These are phyloP conservation scores for Barnettozyma sp. DNA, from an alignment of 805 yeast species.

Conservation along the genomic window DNA sequence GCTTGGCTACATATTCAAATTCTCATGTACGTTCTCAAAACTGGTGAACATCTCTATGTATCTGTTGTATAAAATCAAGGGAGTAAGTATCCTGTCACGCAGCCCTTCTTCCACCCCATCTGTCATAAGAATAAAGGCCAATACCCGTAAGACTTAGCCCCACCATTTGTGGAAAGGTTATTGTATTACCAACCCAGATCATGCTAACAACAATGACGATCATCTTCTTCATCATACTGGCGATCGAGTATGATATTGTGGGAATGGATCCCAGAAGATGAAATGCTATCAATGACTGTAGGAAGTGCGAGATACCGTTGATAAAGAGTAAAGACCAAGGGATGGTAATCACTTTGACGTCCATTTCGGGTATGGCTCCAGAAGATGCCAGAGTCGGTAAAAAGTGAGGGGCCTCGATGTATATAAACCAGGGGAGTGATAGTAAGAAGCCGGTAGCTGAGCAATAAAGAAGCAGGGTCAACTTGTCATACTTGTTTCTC, in stretches of 20 bases:
- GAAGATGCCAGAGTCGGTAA: constrained; percentile 4
- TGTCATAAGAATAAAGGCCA: constrained; percentile 59
- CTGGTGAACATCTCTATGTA: too few relatives aligned
- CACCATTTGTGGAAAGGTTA: constrained; percentile 38
- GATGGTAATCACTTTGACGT: constrained; percentile 24
- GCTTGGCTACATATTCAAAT: not conserved
- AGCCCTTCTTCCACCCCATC: constrained; percentile 36
- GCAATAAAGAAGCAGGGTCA: constrained; percentile 75
- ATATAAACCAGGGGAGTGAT: constrained; percentile 68
- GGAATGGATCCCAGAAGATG: constrained; percentile 75
- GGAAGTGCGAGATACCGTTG: constrained; percentile 72
- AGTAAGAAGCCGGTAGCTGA: constrained; percentile 64
- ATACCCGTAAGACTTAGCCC: constrained; percentile 46
- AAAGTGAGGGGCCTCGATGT: constrained; percentile 46
- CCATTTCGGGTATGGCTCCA: constrained; percentile 14
- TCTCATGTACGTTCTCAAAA: too few relatives aligned
- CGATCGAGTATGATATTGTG: constrained; percentile 80
- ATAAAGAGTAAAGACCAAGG: constrained; percentile 48
- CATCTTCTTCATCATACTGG: constrained; percentile 83
- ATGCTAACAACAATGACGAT: constrained; percentile 76
- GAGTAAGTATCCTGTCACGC: too few relatives aligned
- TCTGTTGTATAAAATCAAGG: too few relatives aligned
- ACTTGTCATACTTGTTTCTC: constrained; percentile 58
- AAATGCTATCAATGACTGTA: constrained; percentile 76
- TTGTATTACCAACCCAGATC: constrained; percentile 45